phyloP scores from a whole-genome alignment of 495 filamentous ascomycete genomes.

The Baudoinia panamericana region DNA sequence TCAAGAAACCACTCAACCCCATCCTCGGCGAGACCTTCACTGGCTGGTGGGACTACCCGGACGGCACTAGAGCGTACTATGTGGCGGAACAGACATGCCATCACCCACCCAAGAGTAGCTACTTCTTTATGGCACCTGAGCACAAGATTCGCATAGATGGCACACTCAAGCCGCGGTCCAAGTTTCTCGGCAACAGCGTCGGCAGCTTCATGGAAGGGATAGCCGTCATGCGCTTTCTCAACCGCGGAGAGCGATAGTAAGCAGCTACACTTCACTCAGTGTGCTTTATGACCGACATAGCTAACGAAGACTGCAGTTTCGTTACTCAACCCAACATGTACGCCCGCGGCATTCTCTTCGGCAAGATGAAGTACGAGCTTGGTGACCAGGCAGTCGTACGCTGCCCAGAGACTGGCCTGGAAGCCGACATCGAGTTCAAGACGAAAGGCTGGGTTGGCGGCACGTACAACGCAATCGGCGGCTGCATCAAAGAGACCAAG shows the following conservation, averaged over 20 bases:
- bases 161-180: conserved; percentile 89
- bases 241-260: conserved; percentile 80
- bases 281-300: background rate
- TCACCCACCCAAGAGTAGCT: conserved; percentile 95
- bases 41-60: conserved; percentile 88
- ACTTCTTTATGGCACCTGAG: conserved; percentile 96
- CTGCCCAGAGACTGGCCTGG: conserved; percentile 73
- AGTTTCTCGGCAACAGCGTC: conserved; percentile 91
- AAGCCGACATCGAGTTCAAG: conserved; percentile 97
- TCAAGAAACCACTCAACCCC: conserved; percentile 97
- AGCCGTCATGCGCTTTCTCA: conserved; percentile 72
- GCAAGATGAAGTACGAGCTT: conserved; percentile 99
- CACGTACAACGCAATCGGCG: conserved; percentile 91
- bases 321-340: conserved; percentile 99
- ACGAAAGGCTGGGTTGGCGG: conserved; percentile 96
- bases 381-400: conserved; percentile 92
- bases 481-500: conserved; percentile 77
- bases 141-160: conserved; percentile 94
- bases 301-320: conserved; percentile 40
- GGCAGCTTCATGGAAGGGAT: conserved; percentile 97
- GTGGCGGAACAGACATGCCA: conserved; percentile 96
- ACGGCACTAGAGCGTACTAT: conserved; percentile 81
- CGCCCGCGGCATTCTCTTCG: conserved; percentile 89
- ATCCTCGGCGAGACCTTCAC: conserved; percentile 92
- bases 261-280: conserved; percentile 25